Percentiles rank a stretch among this genome's conserved stretches.
Evolutionary conservation across 2,329 filamentous ascomycete species (phyloP).

Genomic region (Phialocephala subalpina): DNA sequence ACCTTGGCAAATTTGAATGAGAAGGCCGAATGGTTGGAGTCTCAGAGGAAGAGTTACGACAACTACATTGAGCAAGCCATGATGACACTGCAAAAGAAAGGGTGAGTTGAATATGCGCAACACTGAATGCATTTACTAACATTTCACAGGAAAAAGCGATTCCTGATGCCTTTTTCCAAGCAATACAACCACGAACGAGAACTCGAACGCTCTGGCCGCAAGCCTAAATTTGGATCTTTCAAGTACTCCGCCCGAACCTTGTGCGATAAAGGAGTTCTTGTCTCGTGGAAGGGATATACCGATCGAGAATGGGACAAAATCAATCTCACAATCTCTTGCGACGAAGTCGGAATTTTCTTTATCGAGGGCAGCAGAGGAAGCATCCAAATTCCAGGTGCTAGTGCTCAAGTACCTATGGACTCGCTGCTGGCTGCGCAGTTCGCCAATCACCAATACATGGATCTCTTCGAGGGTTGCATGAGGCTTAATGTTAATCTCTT

Average conservation of each 20-base stretch:
- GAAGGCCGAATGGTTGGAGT: slow-evolving; percentile 91
- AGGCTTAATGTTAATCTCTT: slow-evolving; percentile 96
- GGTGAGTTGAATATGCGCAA: slow-evolving; percentile 55
- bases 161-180: slow-evolving; percentile 95
- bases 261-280: slow-evolving; percentile 91
- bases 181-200: slow-evolving; percentile 99
- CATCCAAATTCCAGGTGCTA: slow-evolving; percentile 96
- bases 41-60: slow-evolving; percentile 96
- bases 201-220: slow-evolving; percentile 88
- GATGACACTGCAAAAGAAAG: slow-evolving; percentile 96
- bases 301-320: slow-evolving; percentile 90
- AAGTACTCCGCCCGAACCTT: slow-evolving; percentile 94
- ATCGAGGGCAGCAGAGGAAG: slow-evolving; percentile 90
- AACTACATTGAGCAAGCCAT: slow-evolving; percentile 99
- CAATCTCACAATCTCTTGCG: slow-evolving; percentile 92
- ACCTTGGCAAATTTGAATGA: slow-evolving; percentile 80
- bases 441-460: slow-evolving; percentile 96
- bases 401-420: slow-evolving; percentile 87
- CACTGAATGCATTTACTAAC: slow-evolving; percentile 25
- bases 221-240: slow-evolving; percentile 97
- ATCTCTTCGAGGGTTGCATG: slow-evolving; percentile 85
- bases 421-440: slow-evolving; percentile 96
- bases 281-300: slow-evolving; percentile 85
- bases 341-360: slow-evolving; percentile 92
- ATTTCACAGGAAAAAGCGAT: slow-evolving; percentile 77